Base-by-base conservation (phyloP, 2,329 filamentous ascomycete species). In the Aspergillus sp. region DNA sequence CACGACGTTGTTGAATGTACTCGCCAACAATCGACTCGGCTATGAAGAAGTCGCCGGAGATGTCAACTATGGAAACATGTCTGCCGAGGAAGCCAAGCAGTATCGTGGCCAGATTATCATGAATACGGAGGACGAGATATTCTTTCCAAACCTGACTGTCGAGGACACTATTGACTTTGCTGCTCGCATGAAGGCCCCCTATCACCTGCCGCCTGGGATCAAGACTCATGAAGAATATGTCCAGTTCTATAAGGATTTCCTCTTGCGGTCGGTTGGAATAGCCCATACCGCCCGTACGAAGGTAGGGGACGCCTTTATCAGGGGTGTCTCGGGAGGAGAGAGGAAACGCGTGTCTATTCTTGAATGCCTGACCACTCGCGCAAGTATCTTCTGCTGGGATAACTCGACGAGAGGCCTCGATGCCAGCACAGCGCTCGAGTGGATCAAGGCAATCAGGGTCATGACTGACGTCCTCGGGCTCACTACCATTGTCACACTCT, bases 151-250 rank as follows among this genome's bases (percentile, higher is more conserved):
- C 0, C 67, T 83, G 11, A 82, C 79, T 0, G 80, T 82, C 3
- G 78, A 75, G 5, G 70, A 81, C 52, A 82, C 81, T 0, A 78
- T 83, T 62, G 79, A 47, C 11, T 39, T 45, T 45, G 84, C 87
- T 4, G 86, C 85, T 0, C 76, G 82, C 17, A 87, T 90, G 50
- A 88, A 88, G 68, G 77, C 87, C 31, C 79, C 86, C 0, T 88
- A 88, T 67, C 85, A 89, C 67, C 89, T n/a, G 89, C 83, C 52
- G 84, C 47, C 81, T 84, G 52, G 77, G 83, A 7, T 77, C 77
- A 35, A 79, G 79, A 72, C 3, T 78, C 79, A 17, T 76, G 33
- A 5, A 6, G 33, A 37, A 37, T 37, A 37, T 3, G 33, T 3
- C 11, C 11, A 83, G 3, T 5, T 15, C 12, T 14, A 5, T 3